Evolutionary conservation across 805 yeast genomes (phyloP).

Genomic region (Ogataea kodamae): DNA sequence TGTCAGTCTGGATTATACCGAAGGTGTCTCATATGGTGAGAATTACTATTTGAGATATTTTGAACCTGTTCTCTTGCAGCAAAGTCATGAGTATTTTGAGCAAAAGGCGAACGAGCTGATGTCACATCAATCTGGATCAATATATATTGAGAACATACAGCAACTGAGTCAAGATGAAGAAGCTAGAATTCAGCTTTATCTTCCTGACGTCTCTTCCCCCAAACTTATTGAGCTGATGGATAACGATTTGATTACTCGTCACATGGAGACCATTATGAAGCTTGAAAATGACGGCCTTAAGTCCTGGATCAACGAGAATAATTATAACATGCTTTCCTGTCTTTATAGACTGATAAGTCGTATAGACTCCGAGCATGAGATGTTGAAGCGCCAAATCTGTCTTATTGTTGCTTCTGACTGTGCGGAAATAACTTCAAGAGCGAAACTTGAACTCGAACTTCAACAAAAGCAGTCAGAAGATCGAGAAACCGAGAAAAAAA

Average conservation of each 20-base stretch:
- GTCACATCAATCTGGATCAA: conserved; percentile 44
- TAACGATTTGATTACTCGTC: conserved; percentile 52
- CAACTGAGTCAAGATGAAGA: conserved; percentile 63
- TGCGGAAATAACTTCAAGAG: conserved; percentile 29
- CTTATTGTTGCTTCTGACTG: conserved; percentile 49
- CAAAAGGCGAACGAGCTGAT: conserved; percentile 43
- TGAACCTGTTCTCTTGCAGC: conserved; percentile 59
- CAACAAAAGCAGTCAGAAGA: conserved; percentile 22
- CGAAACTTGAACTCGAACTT: conserved; percentile 23
- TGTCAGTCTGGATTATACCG: conserved; percentile 12
- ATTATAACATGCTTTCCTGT: conserved; percentile 41
- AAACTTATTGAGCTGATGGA: conserved; percentile 56
- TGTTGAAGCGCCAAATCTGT: conserved; percentile 46
- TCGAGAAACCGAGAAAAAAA: conserved; percentile 16
- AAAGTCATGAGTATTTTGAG: conserved; percentile 55
- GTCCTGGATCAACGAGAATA: conserved; percentile 50
- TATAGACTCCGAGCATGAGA: conserved; percentile 50
- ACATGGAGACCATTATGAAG: conserved; percentile 52
- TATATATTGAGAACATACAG: conserved; percentile 49
- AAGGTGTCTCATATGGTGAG: conserved; percentile 41
- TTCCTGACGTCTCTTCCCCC: conserved; percentile 52
- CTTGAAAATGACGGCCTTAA: conserved; percentile 54
- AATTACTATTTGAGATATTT: conserved; percentile 61
- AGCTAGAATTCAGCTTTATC: conserved; percentile 47
- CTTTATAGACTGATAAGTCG: conserved; percentile 49